Percentiles rank a stretch among this genome's conserved stretches.
These are phyloP conservation scores for Carex cristatella DNA, from an alignment of 176 grass and related monocot species.

Conservation along the genomic window DNA sequence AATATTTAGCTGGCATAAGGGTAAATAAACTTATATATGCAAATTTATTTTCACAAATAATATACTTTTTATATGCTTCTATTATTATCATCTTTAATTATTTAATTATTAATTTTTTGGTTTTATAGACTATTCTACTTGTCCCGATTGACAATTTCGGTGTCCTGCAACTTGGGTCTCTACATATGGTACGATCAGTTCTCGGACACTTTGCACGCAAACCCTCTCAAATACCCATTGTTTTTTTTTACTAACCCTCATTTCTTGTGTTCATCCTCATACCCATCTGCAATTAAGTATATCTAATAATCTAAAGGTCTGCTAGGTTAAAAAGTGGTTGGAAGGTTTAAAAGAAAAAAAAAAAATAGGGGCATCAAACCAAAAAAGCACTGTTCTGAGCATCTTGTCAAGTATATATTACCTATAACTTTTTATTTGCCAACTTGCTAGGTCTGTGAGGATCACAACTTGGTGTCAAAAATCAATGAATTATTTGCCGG, in stretches of 20 bases:
- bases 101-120: slow-evolving; percentile 22
- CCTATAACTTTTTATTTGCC: slow-evolving; percentile 3
- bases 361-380: not conserved
- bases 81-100: not conserved
- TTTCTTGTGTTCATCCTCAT: too few relatives aligned
- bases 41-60: not conserved
- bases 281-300: too few relatives aligned
- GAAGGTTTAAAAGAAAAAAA: not conserved
- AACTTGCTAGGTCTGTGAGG: slow-evolving; percentile 41
- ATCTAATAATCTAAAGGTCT: too few relatives aligned
- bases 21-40: slow-evolving; percentile 25
- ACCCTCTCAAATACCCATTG: not conserved
- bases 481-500: slow-evolving; percentile 54
- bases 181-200: slow-evolving; percentile 41
- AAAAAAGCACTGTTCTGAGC: not conserved
- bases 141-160: slow-evolving; percentile 47
- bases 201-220: not conserved
- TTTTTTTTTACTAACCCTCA: too few relatives aligned
- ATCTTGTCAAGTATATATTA: not conserved
- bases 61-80: not conserved
- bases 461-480: slow-evolving; percentile 38
- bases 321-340: too few relatives aligned
- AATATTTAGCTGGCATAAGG: slow-evolving; percentile 60
- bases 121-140: slow-evolving; percentile 60
- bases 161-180: slow-evolving; percentile 64